phyloP scores from a whole-genome alignment of 164 flowering plant genomes.

The Magnolia changhungtana region DNA sequence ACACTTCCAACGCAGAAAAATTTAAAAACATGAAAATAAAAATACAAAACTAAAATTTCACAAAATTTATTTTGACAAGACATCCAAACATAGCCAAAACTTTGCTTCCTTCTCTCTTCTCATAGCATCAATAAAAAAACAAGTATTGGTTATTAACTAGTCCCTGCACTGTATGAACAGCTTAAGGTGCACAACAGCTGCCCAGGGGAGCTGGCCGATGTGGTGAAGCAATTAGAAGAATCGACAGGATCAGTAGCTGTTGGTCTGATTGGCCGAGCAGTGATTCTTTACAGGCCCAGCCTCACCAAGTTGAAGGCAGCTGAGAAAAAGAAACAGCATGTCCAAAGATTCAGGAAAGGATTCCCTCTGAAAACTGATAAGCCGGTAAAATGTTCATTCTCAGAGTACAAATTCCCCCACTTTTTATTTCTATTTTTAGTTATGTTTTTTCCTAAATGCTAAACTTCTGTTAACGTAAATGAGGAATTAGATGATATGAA shows the following conservation, averaged over 20 bases:
- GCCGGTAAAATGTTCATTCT: conserved; percentile 6
- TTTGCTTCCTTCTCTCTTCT: too few species aligned
- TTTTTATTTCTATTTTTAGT: not conserved
- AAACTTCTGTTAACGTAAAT: not conserved
- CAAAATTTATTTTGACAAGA: too few species aligned
- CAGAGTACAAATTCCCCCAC: not conserved
- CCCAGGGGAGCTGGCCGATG: conserved; percentile 84
- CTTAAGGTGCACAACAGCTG: conserved; percentile 72
- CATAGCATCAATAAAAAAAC: too few species aligned
- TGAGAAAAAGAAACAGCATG: conserved; percentile 51
- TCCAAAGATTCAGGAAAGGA: conserved; percentile 37
- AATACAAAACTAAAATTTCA: too few species aligned
- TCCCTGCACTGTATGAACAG: conserved; percentile 27
- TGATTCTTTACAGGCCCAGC: conserved; percentile 88
- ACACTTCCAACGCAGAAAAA: too few species aligned
- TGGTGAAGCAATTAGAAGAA: conserved; percentile 64
- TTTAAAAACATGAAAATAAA: too few species aligned
- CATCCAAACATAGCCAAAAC: too few species aligned
- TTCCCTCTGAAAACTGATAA: conserved; percentile 18
- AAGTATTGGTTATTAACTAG: not conserved
- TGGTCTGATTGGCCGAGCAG: conserved; percentile 76
- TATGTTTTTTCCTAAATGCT: not conserved
- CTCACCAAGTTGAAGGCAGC: conserved; percentile 70
- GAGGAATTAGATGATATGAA: not conserved
- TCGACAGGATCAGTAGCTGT: conserved; percentile 78